Base-by-base conservation (phyloP, 305 asterid genomes). In the Salvia sclarea region DNA sequence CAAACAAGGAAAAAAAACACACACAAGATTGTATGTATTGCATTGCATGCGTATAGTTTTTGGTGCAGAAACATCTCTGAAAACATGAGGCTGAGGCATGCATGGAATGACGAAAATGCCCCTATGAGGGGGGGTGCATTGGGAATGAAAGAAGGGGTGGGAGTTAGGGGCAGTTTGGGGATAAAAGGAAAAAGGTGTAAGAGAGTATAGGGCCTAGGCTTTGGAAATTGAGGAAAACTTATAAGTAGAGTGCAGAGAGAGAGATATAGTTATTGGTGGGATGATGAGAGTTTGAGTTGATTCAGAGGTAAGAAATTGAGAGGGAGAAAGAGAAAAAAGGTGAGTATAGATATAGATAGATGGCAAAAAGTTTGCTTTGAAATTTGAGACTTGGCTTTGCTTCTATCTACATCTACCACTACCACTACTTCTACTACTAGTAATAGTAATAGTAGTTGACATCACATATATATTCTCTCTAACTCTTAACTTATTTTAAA, bases 1-100 rank as follows among this genome's bases (percentile, higher is more conserved):
- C 87, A 77, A 79, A 82, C 78, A 68, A 65, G 77, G 72, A 73
- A 55, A 33, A 17, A 48, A 21, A 49, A 60, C 52, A 24, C 44
- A 17, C 0, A 41, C 14, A 4, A 60, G 8, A 37, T 22, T 43
- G n/a, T 20, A 47, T 45, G 66, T 54, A n/a, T n/a, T n/a, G n/a
- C n/a, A n/a, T 76, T 76, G 90, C 94, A 86, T 90, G 94, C 95
- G 92, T 86, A 82, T 85, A 75, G 96, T 86, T 84, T 85, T 86
- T 82, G 88, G 94, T 82, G 95, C 84, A 22, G 80, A 79, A 79
- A 85, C 76, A 82, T 76, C 85, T 73, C 90, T 84, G 90, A 89
- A 90, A 88, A 83, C 93, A 86, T 88, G 94, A 95, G 88, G 94
- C 88, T 82, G 68, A 63, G 75, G 80, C 84, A 77, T 82, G 81